A percentile compares a stretch with the other conserved stretches of the same genome.
Conservation (phyloP, 139 green algal genomes). For the Limnomonas spitsbergensis region DNA sequence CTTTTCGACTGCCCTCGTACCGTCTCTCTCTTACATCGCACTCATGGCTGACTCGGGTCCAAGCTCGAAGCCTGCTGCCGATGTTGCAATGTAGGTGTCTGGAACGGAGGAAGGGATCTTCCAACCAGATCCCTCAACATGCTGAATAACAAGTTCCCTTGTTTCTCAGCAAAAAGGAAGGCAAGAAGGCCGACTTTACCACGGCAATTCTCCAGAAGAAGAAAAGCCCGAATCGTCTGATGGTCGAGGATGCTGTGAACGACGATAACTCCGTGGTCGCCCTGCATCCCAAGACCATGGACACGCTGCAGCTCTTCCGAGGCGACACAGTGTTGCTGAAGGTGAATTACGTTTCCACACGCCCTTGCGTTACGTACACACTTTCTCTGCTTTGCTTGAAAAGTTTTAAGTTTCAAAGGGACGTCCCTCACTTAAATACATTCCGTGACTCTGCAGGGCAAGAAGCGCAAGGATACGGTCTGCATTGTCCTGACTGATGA, state of each 20-base stretch:
- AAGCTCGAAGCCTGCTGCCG: background rate
- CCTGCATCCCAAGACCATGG: conserved; percentile 96
- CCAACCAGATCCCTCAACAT: too few species aligned
- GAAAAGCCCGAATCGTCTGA: conserved; percentile 93
- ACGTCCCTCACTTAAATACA: too few species aligned
- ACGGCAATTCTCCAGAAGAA: conserved; percentile 96
- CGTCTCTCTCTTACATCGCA: too few species aligned
- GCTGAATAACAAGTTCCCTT: too few species aligned
- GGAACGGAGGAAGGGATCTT: background rate
- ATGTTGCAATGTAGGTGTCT: too few species aligned
- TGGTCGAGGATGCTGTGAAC: conserved; percentile 91
- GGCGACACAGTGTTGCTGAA: conserved; percentile 99
- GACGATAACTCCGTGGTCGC: conserved; percentile 97
- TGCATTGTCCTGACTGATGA: conserved; percentile 99
- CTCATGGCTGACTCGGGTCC: background rate
- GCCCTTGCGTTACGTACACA: too few species aligned
- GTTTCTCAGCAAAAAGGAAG: conserved; percentile 6
- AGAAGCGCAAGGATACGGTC: conserved; percentile 98
- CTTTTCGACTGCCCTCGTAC: too few species aligned
- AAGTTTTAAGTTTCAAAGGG: too few species aligned
- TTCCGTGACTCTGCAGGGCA: too few species aligned
- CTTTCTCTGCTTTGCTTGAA: too few species aligned
- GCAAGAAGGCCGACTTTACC: conserved; percentile 43
- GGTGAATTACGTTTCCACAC: too few species aligned
- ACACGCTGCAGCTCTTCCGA: conserved; percentile 96